A percentile compares a stretch with the other conserved stretches of the same genome.
phyloP scores from a whole-genome alignment of 768 basidiomycete species.

The Suillus discolor region DNA sequence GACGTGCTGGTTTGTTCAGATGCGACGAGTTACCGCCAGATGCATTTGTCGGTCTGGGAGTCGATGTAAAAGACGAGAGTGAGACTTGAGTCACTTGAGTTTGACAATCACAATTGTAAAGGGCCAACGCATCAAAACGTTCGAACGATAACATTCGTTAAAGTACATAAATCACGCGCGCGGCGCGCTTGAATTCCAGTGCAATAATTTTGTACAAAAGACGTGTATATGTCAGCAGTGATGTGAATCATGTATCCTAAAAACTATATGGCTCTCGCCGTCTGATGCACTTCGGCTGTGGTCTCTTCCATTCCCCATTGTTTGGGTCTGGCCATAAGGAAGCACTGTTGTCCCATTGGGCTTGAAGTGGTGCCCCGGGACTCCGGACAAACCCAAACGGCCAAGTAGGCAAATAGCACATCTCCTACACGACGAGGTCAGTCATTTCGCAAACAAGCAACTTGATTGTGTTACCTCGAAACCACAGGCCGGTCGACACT shows the following conservation, averaged over 20 bases:
- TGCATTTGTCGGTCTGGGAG: slow-evolving; percentile 56
- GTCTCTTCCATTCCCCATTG: slow-evolving; percentile 24
- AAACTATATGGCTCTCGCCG: slow-evolving; percentile 14
- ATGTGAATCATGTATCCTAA: neutral
- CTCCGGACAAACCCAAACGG: slow-evolving; percentile 13
- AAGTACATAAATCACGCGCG: neutral
- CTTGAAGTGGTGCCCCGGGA: neutral
- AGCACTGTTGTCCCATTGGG: neutral
- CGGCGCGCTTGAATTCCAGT: neutral
- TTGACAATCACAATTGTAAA: neutral
- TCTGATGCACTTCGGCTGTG: slow-evolving; percentile 25
- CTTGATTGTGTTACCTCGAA: slow-evolving; percentile 7
- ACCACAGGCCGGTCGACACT: slow-evolving; percentile 19
- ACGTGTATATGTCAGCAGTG: neutral
- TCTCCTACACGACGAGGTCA: slow-evolving; percentile 17
- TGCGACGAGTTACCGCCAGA: slow-evolving; percentile 46
- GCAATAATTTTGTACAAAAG: neutral
- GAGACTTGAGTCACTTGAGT: neutral
- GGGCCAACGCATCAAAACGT: slow-evolving; percentile 1
- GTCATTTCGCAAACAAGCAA: neutral
- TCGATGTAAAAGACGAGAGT: neutral
- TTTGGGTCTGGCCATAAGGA: neutral
- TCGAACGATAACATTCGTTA: neutral
- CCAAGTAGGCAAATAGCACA: slow-evolving; percentile 31
- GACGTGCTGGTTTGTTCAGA: slow-evolving; percentile 48